Conservation (phyloP, 805 yeast genomes). For the Saccharomycopsis javanensis region DNA sequence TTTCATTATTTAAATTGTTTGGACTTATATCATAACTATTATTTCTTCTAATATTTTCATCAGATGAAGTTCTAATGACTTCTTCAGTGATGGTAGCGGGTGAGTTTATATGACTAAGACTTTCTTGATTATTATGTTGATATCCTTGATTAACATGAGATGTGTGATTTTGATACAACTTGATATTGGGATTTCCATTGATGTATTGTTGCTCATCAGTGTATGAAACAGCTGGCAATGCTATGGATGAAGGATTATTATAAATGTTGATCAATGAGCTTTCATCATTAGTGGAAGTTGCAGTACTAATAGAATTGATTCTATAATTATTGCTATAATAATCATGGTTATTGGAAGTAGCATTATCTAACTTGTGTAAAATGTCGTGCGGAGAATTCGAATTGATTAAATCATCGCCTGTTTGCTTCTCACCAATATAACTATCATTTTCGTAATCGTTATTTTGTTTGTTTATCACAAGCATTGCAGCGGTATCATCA, state of each 20-base stretch:
- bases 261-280: conserved; percentile 17
- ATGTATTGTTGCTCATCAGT: not conserved
- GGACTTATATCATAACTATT: not conserved
- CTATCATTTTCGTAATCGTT: not conserved
- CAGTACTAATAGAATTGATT: conserved; percentile 2
- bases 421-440: not conserved
- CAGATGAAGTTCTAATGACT: not conserved
- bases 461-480: not conserved
- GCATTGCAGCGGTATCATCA: not conserved
- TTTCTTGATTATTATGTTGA: not conserved
- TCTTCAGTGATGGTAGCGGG: not conserved
- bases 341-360: not conserved
- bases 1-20: not conserved
- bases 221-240: not conserved
- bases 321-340: not conserved
- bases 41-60: not conserved
- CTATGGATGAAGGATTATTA: conserved; percentile 13
- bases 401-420: not conserved
- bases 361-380: not conserved
- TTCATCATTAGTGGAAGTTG: conserved; percentile 5
- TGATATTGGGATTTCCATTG: not conserved
- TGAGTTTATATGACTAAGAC: not conserved
- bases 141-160: not conserved
- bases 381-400: not conserved
- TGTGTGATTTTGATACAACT: not conserved